These are phyloP conservation scores for Trametes elegans DNA, from an alignment of 768 basidiomycete species.

Conservation along the genomic window DNA sequence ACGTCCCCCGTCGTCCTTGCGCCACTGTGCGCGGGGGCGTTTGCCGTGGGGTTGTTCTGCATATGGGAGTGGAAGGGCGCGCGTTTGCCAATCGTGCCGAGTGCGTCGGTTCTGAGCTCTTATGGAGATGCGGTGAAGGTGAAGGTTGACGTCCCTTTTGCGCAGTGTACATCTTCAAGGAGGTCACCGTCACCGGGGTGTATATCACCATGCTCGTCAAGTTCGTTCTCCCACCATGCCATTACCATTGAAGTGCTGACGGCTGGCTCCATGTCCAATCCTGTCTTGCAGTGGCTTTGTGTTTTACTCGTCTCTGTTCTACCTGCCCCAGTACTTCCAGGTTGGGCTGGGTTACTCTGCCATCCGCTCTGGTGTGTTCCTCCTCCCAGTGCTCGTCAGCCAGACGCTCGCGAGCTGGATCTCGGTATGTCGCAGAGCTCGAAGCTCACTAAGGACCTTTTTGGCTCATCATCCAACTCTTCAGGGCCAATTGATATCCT, in stretches of 20 bases:
- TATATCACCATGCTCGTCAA: constrained; percentile 71
- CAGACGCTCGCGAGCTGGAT: constrained; percentile 60
- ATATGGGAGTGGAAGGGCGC: constrained; percentile 74
- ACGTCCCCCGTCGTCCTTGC: constrained; percentile 53
- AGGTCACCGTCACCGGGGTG: constrained; percentile 62
- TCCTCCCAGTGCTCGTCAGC: constrained; percentile 66
- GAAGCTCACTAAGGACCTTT: not conserved
- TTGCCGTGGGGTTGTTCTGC: constrained; percentile 57
- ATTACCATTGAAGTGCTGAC: not conserved
- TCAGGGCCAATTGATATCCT: constrained; percentile 60
- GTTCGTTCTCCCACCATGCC: constrained; percentile 33
- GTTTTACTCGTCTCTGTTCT: constrained; percentile 64
- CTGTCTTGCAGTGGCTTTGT: constrained; percentile 46
- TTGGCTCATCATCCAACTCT: not conserved
- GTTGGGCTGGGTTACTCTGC: constrained; percentile 66
- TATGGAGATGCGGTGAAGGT: no score
- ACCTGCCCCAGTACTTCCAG: constrained; percentile 76
- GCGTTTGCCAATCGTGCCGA: constrained; percentile 68
- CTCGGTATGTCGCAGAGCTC: constrained; percentile 31
- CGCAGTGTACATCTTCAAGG: constrained; percentile 72
- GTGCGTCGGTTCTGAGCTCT: constrained; percentile 39
- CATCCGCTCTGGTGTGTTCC: constrained; percentile 59
- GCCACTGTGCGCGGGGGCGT: constrained; percentile 44
- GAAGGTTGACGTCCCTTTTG: not conserved
- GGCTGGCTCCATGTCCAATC: no score